Evolutionary conservation across 2,329 filamentous ascomycete genomes (phyloP).

Genomic region (Scytalidium lignicola): DNA sequence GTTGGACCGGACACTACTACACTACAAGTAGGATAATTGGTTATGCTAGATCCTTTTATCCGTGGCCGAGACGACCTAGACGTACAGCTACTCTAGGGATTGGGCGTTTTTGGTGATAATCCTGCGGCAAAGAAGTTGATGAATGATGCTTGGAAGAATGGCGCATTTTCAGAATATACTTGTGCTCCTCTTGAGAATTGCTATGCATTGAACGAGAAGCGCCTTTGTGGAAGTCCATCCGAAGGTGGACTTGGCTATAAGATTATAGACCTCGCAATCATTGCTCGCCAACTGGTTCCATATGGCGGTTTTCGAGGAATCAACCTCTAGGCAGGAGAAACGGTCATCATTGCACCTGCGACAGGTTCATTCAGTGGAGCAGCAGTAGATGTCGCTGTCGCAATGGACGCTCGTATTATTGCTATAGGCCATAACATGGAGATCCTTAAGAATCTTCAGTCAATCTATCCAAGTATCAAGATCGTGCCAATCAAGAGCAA

Average conservation of each 20-base stretch:
- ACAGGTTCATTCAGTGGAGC: conserved; percentile 40
- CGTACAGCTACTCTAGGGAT: conserved; percentile 24
- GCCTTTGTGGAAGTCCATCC: conserved; percentile 7
- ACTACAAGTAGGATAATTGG: conserved; percentile 26
- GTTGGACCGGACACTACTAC: conserved; percentile 26
- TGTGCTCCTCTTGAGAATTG: conserved; percentile 31
- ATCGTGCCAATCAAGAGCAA: conserved; percentile 2
- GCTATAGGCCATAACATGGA: conserved; percentile 40
- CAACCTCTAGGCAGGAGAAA: conserved; percentile 38
- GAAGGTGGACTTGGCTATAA: neutral
- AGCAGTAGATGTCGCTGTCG: conserved; percentile 37
- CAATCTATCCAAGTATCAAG: neutral
- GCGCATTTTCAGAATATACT: conserved; percentile 27
- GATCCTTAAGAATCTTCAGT: conserved; percentile 29
- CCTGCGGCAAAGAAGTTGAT: conserved; percentile 23
- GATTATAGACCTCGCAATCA: conserved; percentile 9
- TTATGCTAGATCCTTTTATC: conserved; percentile 28
- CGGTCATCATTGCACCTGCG: conserved; percentile 39
- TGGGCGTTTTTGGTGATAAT: conserved; percentile 18
- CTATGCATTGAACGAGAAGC: conserved; percentile 25
- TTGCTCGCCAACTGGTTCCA: conserved; percentile 29
- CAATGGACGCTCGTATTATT: conserved; percentile 44
- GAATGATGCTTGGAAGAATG: conserved; percentile 27
- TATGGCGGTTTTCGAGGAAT: conserved; percentile 41
- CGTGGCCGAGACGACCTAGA: conserved; percentile 27